Evolutionary conservation across 768 basidiomycete species (phyloP).

Genomic region (Vishniacozyma victoriae): DNA sequence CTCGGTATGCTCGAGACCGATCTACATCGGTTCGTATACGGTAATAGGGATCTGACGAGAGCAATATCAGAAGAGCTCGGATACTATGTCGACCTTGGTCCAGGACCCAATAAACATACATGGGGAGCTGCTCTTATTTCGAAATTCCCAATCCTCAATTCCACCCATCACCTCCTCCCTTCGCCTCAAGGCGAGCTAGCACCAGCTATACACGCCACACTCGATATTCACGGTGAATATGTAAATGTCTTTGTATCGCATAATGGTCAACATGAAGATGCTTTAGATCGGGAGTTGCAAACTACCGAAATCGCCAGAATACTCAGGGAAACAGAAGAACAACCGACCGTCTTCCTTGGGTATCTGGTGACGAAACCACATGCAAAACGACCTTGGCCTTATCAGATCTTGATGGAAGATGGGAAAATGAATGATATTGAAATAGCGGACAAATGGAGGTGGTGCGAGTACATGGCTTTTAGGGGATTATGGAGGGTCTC

Average conservation of each 20-base stretch:
- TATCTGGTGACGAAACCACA: constrained; percentile 43
- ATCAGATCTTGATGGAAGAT: constrained; percentile 56
- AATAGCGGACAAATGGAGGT: constrained; percentile 43
- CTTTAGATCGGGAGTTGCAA: constrained; percentile 80
- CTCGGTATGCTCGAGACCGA: constrained; percentile 79
- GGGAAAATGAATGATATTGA: constrained; percentile 77
- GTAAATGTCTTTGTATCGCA: constrained; percentile 82
- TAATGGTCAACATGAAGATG: constrained; percentile 90
- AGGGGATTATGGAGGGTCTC: constrained; percentile 51
- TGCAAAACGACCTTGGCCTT: constrained; percentile 40
- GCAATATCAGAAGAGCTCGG: constrained; percentile 70
- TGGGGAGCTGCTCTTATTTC: constrained; percentile 81
- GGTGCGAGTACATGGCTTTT: constrained; percentile 90
- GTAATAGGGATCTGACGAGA: constrained; percentile 81
- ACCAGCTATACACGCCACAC: constrained; percentile 77
- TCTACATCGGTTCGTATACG: constrained; percentile 64
- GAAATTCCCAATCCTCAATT: constrained; percentile 85
- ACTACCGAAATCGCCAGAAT: constrained; percentile 72
- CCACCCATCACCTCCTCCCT: constrained; percentile 77
- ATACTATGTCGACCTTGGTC: constrained; percentile 85
- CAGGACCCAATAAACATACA: constrained; percentile 79
- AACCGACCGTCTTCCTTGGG: constrained; percentile 54
- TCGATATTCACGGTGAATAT: constrained; percentile 70
- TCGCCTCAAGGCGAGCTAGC: constrained; percentile 74
- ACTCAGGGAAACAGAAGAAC: constrained; percentile 63